Percentiles rank a stretch among this genome's conserved stretches.
Evolutionary conservation across 2,329 filamentous ascomycete species (phyloP).

Genomic region (Epichloe aotearoae): DNA sequence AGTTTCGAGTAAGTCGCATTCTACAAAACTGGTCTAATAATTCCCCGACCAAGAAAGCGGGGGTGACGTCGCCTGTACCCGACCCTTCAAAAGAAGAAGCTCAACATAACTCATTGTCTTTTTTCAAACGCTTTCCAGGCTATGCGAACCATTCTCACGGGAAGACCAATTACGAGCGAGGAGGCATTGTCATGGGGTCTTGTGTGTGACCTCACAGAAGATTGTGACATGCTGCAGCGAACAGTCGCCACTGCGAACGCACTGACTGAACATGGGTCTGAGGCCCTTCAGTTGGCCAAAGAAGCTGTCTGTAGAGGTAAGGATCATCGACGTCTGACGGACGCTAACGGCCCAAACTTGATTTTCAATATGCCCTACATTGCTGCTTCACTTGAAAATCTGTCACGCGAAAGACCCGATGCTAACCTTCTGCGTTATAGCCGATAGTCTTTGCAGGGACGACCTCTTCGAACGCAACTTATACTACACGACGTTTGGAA

Average conservation of each 20-base stretch:
- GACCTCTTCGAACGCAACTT: constrained; percentile 21
- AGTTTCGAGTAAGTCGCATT: constrained; percentile 22
- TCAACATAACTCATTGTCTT: neutral
- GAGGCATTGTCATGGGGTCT: constrained; percentile 15
- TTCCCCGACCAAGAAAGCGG: neutral
- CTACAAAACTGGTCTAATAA: neutral
- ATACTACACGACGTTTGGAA: constrained; percentile 23
- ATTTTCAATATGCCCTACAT: too few species aligned
- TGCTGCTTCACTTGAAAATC: neutral
- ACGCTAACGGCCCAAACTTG: neutral
- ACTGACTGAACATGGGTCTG: constrained; percentile 12
- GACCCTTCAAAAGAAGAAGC: neutral
- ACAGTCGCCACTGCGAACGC: constrained; percentile 13
- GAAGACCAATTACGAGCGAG: constrained; percentile 14
- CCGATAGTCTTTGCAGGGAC: constrained; percentile 15
- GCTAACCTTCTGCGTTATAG: constrained; percentile 7
- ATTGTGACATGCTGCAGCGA: constrained; percentile 13
- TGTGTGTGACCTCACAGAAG: constrained; percentile 14
- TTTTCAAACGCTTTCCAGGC: constrained; percentile 9
- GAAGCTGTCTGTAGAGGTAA: constrained; percentile 17
- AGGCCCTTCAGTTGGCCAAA: constrained; percentile 16
- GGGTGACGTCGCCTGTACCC: neutral
- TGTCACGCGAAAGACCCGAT: neutral
- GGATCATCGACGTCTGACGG: neutral
- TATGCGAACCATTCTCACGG: constrained; percentile 17